Base-by-base conservation (phyloP, 352 stramenopile genomes). In the Phytopythium vexans region DNA sequence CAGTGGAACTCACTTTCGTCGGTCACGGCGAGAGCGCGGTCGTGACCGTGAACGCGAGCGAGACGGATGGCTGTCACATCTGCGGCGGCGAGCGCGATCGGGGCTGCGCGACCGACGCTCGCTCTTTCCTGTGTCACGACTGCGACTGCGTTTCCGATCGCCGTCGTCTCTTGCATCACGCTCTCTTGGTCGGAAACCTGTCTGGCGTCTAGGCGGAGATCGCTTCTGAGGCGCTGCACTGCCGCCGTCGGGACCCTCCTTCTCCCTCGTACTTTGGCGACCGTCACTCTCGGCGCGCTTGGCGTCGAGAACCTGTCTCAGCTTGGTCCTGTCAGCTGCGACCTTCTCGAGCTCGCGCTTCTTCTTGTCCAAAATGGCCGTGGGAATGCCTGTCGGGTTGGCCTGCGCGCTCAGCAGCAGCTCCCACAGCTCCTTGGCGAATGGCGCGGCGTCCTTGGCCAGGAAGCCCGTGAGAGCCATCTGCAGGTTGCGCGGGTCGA, bases 351-450 rank as follows among this genome's bases (percentile, higher is more conserved):
- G 77, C 54, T 97, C 87, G 39, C 85, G 67, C 62, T 96, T 97
- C 74, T 97, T 97, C 67, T 94, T 80, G 58, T 97, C 82, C 31
- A 97, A 51, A 56, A 97, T 89, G 40, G 63, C 67, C 41, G 68
- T 75, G 1, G 90, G 88, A 57, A 97, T 97, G 41, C 91, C 91
- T 10, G 83, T 90, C 5, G 88, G 63, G 45, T 92, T 82, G n/a
- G 71, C 70, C 55, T 97, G 89, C 2, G 89, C 91, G 57, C 90
- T 95, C 6, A 97, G 62, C 49, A 97, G 67, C 39, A 97, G 60
- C 36, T 75, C 73, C 91, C 91, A 97, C 14, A 97, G 77, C 66
- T 97, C 91, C 42, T 95, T 62, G 58, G 85, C 90, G 70, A 97
- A 97, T 31, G 52, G 34, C 3, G 68, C 60, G 15, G 87, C 76